phyloP scores from a whole-genome alignment of 441 rosid genomes.

The Croton laevigatus region DNA sequence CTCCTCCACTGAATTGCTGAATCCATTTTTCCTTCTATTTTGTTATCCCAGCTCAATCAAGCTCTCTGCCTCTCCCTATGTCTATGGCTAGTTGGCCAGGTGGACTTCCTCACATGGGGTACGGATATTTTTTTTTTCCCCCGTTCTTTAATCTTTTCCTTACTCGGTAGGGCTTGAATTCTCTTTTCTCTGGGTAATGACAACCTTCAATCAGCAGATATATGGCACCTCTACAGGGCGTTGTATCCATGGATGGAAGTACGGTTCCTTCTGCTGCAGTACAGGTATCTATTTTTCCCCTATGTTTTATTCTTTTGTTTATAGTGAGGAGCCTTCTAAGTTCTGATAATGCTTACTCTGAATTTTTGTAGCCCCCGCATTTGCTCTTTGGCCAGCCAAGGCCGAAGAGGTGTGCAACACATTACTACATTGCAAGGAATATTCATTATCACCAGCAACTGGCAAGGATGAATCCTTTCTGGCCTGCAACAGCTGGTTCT shows the following conservation, averaged over 20 bases:
- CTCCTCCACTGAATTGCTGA: background rate
- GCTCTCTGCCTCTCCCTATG: slow-evolving; percentile 64
- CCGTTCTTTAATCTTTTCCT: background rate
- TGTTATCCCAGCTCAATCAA: slow-evolving; percentile 54
- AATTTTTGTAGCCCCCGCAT: slow-evolving; percentile 62
- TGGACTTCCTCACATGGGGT: slow-evolving; percentile 97
- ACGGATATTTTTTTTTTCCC: slow-evolving; percentile 21
- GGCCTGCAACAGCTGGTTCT: slow-evolving; percentile 84
- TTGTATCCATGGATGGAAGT: slow-evolving; percentile 75
- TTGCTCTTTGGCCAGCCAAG: slow-evolving; percentile 71
- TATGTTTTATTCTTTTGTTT: background rate
- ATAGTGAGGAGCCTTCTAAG: background rate
- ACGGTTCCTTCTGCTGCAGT: slow-evolving; percentile 63
- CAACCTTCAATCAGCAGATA: slow-evolving; percentile 49
- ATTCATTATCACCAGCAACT: slow-evolving; percentile 73
- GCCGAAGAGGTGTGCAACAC: slow-evolving; percentile 92
- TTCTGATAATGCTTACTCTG: background rate
- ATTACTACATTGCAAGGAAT: slow-evolving; percentile 84
- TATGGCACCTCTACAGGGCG: slow-evolving; percentile 88
- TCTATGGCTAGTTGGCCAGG: slow-evolving; percentile 93
- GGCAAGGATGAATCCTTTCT: slow-evolving; percentile 78
- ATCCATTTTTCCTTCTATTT: background rate
- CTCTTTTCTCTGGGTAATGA: slow-evolving; percentile 25
- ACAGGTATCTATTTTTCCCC: slow-evolving; percentile 43
- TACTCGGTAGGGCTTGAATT: slow-evolving; percentile 3